These are phyloP conservation scores for Cadophora sp. DNA, from an alignment of 2,329 filamentous ascomycete species.

Conservation along the genomic window DNA sequence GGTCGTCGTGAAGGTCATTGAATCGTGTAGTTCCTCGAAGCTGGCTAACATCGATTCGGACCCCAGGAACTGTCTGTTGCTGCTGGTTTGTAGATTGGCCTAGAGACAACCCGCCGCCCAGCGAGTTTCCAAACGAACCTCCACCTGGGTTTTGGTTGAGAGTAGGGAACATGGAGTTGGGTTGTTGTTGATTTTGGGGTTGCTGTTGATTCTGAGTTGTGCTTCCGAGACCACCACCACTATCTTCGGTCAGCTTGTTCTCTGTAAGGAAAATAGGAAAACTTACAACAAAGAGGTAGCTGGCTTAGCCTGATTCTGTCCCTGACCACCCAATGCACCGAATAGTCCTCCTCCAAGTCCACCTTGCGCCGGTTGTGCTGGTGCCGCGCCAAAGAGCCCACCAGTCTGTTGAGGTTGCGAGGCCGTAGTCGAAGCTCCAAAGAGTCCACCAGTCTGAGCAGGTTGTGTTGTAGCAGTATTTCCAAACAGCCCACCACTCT, in stretches of 20 bases:
- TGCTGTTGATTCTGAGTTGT: constrained; percentile 40
- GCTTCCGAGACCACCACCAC: constrained; percentile 36
- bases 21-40: constrained; percentile 89
- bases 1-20: constrained; percentile 82
- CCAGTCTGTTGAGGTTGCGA: constrained; percentile 36
- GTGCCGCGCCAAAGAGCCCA: constrained; percentile 35
- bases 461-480: constrained; percentile 33
- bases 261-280: constrained; percentile 10
- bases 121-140: constrained; percentile 42
- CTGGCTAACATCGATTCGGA: constrained; percentile 79
- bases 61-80: constrained; percentile 68
- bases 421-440: constrained; percentile 37
- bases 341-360: constrained; percentile 44
- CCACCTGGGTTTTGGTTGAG: constrained; percentile 29
- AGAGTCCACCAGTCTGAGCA: constrained; percentile 40
- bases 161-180: constrained; percentile 34
- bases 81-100: constrained; percentile 55
- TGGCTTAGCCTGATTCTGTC: constrained; percentile 42
- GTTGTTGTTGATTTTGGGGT: constrained; percentile 29
- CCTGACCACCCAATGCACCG: constrained; percentile 39
- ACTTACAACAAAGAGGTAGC: constrained; percentile 44
- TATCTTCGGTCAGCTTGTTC: constrained; percentile 29
- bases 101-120: constrained; percentile 46
- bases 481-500: constrained; percentile 41
- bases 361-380: constrained; percentile 31